Evolutionary conservation across 768 basidiomycete genomes (phyloP), one percentile per base, ranked within the genome.

Genomic region (Suillus luteus): DNA sequence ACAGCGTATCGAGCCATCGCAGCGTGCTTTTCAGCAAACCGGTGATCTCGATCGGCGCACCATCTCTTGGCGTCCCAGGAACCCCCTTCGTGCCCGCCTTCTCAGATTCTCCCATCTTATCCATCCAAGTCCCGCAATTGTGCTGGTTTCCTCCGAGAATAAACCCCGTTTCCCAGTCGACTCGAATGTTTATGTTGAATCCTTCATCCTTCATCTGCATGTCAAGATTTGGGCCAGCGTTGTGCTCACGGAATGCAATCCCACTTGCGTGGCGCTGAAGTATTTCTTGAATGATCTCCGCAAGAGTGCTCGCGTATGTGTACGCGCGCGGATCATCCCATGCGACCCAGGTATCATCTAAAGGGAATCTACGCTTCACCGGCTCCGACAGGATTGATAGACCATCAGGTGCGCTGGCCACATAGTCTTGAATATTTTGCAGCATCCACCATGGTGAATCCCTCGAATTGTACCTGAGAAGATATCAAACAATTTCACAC

Each of bases 401-500:
- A 1, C 97, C 97, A 66, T 94, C 90, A 0, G 97, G 96, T 1
- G 91, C 93, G 74, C 83, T 88, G 54, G 78, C 78, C 24, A 86
- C 89, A 73, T 98, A 99, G 74, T 99, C 95, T 71, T 99, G 97
- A 61, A 99, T 97, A 72, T 92, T 97, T 74, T 99, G 96, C 64
- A 98, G 75, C 92, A 99, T 96, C 94, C 95, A 99, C 96, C 96
- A 99, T 5, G 97, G 96, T 8, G 94, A 95, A 73, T 99, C 97
- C 60, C 97, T 89, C 5, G 94, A 99, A 76, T 99, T 99, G 76
- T 95, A 96, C 65, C 92, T 92, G 64, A 10, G 48, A 43, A 58
- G 57, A 10, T 19, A 41, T 58, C 57, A 41, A 19, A 62, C 9
- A 46, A 35, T 41, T 19, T 27, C 24, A 5, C 6, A 31, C 2